phyloP scores from a whole-genome alignment of 164 flowering plant species.

The Liriodendron chinense region DNA sequence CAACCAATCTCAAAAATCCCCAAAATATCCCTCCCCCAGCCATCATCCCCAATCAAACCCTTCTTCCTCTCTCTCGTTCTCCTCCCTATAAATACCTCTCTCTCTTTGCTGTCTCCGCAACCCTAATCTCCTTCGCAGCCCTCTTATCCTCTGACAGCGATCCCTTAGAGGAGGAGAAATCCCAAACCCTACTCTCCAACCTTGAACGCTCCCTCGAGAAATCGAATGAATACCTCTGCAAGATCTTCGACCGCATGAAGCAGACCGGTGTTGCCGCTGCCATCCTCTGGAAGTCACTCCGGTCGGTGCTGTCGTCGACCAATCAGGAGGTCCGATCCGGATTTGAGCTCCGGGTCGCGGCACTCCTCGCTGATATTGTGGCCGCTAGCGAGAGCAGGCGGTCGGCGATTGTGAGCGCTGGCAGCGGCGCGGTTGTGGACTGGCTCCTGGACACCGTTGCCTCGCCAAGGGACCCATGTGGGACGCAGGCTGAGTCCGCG shows the following conservation, averaged over 20 bases:
- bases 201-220: constrained; percentile 35
- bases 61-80: constrained; percentile 13
- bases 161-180: background rate
- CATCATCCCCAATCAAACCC: constrained; percentile 17
- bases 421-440: constrained; percentile 91
- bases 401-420: constrained; percentile 79
- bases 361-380: constrained; percentile 85
- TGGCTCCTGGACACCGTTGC: constrained; percentile 90
- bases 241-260: constrained; percentile 44
- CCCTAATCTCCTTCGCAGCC: constrained; percentile 34
- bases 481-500: constrained; percentile 86
- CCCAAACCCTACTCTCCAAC: constrained; percentile 23
- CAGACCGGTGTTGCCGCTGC: constrained; percentile 82
- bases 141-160: constrained; percentile 14
- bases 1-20: constrained; percentile 11
- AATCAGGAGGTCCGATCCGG: constrained; percentile 84
- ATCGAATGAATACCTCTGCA: constrained; percentile 42
- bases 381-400: constrained; percentile 72
- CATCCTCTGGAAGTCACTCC: constrained; percentile 77
- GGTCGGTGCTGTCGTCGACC: constrained; percentile 78
- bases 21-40: constrained; percentile 24
- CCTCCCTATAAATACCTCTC: constrained; percentile 25
- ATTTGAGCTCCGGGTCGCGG: constrained; percentile 83
- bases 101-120: constrained; percentile 39
- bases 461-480: constrained; percentile 32